Evolutionary conservation across 2,329 filamentous ascomycete genomes (phyloP).

Genomic region (Penicillium aurantiogriseum): DNA sequence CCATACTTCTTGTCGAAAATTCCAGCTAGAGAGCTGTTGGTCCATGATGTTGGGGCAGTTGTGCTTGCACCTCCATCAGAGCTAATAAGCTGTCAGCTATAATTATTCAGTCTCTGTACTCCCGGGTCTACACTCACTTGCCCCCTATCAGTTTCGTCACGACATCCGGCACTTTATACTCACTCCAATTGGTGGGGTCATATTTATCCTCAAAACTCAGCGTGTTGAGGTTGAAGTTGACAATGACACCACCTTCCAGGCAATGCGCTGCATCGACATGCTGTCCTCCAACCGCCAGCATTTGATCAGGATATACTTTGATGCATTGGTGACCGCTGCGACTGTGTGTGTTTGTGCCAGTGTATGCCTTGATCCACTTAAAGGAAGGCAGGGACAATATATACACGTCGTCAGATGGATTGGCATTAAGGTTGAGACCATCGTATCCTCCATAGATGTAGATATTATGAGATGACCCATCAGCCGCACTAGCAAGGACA

Average conservation of each 20-base stretch:
- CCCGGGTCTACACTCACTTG: conserved; percentile 23
- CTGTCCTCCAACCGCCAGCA: conserved; percentile 17
- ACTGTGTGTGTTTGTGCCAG: conserved; percentile 17
- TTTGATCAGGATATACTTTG: conserved; percentile 22
- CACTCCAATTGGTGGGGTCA: conserved; percentile 14
- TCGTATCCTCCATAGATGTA: conserved; percentile 52
- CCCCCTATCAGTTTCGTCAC: conserved; percentile 37
- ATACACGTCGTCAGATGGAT: conserved; percentile 42
- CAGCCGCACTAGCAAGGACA: conserved; percentile 38
- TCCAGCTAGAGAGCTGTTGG: conserved; percentile 46
- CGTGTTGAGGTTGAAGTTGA: conserved; percentile 21
- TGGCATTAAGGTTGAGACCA: conserved; percentile 27
- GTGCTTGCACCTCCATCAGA: conserved; percentile 34
- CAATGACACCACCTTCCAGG: conserved; percentile 17
- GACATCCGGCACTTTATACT: conserved; percentile 16
- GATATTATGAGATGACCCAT: conserved; percentile 48
- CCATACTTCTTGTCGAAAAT: conserved; percentile 60
- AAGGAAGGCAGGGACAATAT: conserved; percentile 24
- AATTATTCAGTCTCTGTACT: too few species aligned
- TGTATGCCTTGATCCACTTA: conserved; percentile 20
- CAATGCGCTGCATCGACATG: conserved; percentile 10
- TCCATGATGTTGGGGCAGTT: conserved; percentile 44
- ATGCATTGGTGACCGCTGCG: conserved; percentile 19
- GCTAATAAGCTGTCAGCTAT: conserved; percentile 17
- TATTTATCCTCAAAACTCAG: conserved; percentile 18